Base-by-base conservation (phyloP, 2,329 filamentous ascomycete species). In the Trichothecium sympodiale region DNA sequence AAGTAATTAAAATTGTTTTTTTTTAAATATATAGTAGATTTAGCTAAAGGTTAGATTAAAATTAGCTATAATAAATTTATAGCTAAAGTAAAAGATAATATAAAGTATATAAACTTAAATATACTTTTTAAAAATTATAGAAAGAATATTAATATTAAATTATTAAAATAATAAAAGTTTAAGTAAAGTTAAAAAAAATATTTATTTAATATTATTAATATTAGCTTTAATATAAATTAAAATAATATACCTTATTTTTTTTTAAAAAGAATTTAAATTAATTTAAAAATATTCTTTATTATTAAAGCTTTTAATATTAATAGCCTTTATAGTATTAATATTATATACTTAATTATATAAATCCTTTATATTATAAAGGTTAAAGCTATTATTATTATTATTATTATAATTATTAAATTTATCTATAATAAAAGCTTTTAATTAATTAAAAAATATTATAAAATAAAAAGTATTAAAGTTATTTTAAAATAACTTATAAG, bases 201-300 rank as follows among this genome's bases (percentile, higher is more conserved):
- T 35, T 29, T 14, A 35, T 35, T 13, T 29, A 35, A 12, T 27
- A 35, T 12, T 27, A 35, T 27, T 10, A 29, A 14, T 35, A 35
- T 35, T 27, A 35, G 12, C 10, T 10, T 28, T 14, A 2, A 35
- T 29, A 4, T 8, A 36, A 16, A 16, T 30, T 36, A 16, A 18
- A 10, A 8, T 8, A 7, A 8, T 31, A 31, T 36, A 30, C 5
- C 13, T 25, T 16, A 6, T 33, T 25, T 26, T 13, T 8, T 27
- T n/a, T n/a, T n/a, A n/a, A n/a, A n/a, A n/a, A n/a, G n/a, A 6
- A 33, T 31, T 14, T n/a, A 16, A 31, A 26, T 7, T 12, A 10
- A 10, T 25, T 31, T 18, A 28, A 8, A 31, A 20, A 9, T 10
- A 10, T 28, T 10, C 17, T 17, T 7, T 20, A 35, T 28, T 35